Evolutionary conservation across 179 eudicot species (phyloP), one percentile per base, ranked within the genome.

Genomic region (Patellifolia procumbens): DNA sequence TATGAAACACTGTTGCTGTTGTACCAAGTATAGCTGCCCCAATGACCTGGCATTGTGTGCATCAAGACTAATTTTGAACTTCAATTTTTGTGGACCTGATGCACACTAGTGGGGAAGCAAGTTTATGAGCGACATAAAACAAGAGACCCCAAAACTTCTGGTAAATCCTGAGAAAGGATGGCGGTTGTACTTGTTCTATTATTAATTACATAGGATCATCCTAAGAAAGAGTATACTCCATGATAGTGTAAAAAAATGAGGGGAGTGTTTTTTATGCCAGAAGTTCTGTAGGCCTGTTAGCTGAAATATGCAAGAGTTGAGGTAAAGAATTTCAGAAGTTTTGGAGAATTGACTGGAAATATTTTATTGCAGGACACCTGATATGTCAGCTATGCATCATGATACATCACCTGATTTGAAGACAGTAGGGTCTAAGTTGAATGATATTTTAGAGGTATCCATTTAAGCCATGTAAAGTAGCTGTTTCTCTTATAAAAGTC

Each of bases 381-480:
- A 88, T 80, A 87, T 89, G 89, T 87, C 92, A 34, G 92, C 91
- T 32, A 91, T 90, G 92, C 95, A 89, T 84, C 90, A 89, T 58
- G 92, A 89, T 74, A 75, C 86, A 60, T 86, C 95, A 39, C 72
- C 86, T 1, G 91, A 89, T 80, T 88, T 91, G 79, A 81, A 48
- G 46, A 84, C 85, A 32, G 84, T 91, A 13, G 89, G 86, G 29
- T 72, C 72, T 78, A 90, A 70, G 81, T 77, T 89, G 76, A 83
- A 80, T 80, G 82, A 82, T 49, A 68, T 87, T 72, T 81, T 91
- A n/a, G 87, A 86, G 89, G 92, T 91, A 85, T n/a, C 4, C 34
- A 26, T 26, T 5, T n/a, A 53, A 53, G 26, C 37, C 16, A 26
- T 59, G 1, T 59, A 29, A 24, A 26, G 34, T 51, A 61, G 19